Evolutionary conservation across 495 filamentous ascomycete species (phyloP).

Genomic region (Glutinoglossum americanum): DNA sequence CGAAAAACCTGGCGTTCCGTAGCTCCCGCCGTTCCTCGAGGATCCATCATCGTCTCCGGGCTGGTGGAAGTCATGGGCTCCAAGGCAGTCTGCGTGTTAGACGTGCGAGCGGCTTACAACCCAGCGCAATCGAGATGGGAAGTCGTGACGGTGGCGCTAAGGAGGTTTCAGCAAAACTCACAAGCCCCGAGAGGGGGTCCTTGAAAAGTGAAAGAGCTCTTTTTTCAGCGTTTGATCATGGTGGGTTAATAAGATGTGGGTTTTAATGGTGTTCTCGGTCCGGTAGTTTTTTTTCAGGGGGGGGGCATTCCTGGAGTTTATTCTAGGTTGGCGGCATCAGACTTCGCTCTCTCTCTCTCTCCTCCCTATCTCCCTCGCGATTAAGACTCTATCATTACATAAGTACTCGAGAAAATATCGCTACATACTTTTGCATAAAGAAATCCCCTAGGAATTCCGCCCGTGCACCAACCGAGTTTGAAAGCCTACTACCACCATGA

Average conservation of each 20-base stretch:
- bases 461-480: too few species aligned
- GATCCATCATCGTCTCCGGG: slow-evolving; percentile 40
- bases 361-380: too few species aligned
- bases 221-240: too few species aligned
- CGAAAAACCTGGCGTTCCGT: slow-evolving; percentile 22
- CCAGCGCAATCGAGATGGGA: slow-evolving; percentile 19
- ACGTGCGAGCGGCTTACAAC: slow-evolving; percentile 38
- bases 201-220: background rate
- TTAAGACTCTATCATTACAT: background rate
- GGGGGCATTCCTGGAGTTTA: too few species aligned
- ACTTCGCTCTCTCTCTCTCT: too few species aligned
- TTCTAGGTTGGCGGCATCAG: too few species aligned
- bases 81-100: slow-evolving; percentile 31
- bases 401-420: background rate
- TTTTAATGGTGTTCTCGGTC: too few species aligned
- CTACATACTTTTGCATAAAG: too few species aligned
- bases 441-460: too few species aligned
- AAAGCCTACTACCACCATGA: too few species aligned
- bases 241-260: too few species aligned
- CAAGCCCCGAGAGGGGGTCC: slow-evolving; percentile 15
- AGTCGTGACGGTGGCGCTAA: slow-evolving; percentile 8
- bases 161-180: slow-evolving; percentile 11
- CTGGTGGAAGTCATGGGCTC: slow-evolving; percentile 41
- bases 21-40: slow-evolving; percentile 30
- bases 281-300: too few species aligned